A percentile compares a stretch with the other conserved stretches of the same genome.
Conservation (phyloP, 345 rosid genomes). For the Eucalyptus erythrocorys region DNA sequence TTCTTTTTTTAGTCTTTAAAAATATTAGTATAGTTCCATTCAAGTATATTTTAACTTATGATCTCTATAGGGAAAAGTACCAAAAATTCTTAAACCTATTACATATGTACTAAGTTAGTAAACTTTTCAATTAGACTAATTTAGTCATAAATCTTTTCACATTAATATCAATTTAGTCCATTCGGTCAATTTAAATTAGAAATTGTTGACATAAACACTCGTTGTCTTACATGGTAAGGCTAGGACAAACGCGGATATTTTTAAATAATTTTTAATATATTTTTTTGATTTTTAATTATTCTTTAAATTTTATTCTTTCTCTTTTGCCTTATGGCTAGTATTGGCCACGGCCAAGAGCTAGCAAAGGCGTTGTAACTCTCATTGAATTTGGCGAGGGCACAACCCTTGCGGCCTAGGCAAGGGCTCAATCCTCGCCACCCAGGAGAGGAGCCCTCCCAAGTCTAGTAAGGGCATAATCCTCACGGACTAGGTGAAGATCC, state of each 20-base stretch:
- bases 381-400: accelerated
- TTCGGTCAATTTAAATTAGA: accelerated
- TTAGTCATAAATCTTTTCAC: accelerated
- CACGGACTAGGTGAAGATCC: accelerated
- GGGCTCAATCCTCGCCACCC: accelerated
- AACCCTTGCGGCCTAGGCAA: no score
- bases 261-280: no score
- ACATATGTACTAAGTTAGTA: accelerated
- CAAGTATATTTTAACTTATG: no score
- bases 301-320: no score
- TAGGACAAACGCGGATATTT: accelerated
- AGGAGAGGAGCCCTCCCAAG: no score
- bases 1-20: neutral
- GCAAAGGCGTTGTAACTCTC: no score
- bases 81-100: accelerated
- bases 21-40: neutral
- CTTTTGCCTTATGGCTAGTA: accelerated
- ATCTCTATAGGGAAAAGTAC: no score
- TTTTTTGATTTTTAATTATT: accelerated
- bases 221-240: accelerated
- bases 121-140: no score
- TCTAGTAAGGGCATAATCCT: no score
- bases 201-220: accelerated
- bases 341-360: accelerated
- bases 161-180: accelerated